Evolutionary conservation across 2,329 filamentous ascomycete species (phyloP).

Genomic region (Penicillium sp.): DNA sequence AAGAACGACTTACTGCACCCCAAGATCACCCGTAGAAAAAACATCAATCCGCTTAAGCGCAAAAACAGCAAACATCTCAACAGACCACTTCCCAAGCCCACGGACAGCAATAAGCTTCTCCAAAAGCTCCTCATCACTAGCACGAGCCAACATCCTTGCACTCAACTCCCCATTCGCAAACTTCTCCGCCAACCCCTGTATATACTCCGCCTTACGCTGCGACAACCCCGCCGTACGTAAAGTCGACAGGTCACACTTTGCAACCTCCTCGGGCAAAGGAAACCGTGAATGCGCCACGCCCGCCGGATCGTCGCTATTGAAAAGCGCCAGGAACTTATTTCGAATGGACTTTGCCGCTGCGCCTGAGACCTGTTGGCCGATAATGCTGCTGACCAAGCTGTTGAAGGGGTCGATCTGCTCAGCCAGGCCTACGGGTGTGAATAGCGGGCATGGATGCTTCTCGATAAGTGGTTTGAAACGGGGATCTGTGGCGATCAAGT

Average conservation of each 20-base stretch:
- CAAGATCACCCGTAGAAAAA: conserved; percentile 85
- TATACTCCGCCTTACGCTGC: conserved; percentile 92
- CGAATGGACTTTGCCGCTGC: conserved; percentile 88
- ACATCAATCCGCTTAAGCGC: conserved; percentile 92
- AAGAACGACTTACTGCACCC: conserved; percentile 64
- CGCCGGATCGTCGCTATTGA: conserved; percentile 43
- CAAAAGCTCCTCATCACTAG: conserved; percentile 80
- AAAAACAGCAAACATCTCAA: conserved; percentile 98
- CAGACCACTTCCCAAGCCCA: conserved; percentile 83
- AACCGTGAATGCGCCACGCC: conserved; percentile 47
- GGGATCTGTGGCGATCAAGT: conserved; percentile 68
- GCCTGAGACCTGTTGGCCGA: conserved; percentile 93
- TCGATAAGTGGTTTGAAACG: conserved; percentile 69
- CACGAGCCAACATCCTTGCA: conserved; percentile 68
- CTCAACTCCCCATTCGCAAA: conserved; percentile 72
- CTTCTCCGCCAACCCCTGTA: conserved; percentile 76
- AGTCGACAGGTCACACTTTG: conserved; percentile 56
- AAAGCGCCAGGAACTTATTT: conserved; percentile 73
- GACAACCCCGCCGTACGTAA: conserved; percentile 84
- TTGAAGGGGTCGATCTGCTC: conserved; percentile 87
- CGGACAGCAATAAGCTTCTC: conserved; percentile 77
- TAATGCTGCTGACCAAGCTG: conserved; percentile 77
- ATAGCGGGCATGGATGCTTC: conserved; percentile 70
- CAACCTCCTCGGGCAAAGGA: conserved; percentile 71
- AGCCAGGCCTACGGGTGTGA: conserved; percentile 74